phyloP scores from a whole-genome alignment of 345 rosid genomes.

The Ceriops zippeliana region DNA sequence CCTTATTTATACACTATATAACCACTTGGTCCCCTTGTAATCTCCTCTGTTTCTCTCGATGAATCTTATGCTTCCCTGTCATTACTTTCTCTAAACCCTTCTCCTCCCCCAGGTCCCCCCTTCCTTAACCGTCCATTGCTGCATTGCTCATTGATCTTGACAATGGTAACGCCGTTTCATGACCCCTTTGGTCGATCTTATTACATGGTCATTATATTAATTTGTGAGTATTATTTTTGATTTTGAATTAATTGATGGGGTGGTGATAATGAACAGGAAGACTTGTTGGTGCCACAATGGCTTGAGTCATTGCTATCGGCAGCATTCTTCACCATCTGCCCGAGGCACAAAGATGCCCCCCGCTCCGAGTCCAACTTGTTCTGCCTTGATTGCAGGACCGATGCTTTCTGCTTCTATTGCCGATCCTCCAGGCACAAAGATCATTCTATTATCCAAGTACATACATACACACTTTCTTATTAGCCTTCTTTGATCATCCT shows the following conservation, averaged over 20 bases:
- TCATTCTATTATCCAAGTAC: constrained; percentile 35
- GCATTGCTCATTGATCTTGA: constrained; percentile 14
- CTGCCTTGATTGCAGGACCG: constrained; percentile 33
- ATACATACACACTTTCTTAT: not conserved
- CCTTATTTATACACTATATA: constrained; percentile 3
- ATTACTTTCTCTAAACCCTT: constrained; percentile 2
- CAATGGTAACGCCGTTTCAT: constrained; percentile 22
- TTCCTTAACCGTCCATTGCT: constrained; percentile 9
- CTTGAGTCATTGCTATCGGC: constrained; percentile 31
- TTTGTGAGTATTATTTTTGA: too few species aligned
- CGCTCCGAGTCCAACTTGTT: constrained; percentile 37
- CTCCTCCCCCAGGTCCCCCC: not conserved
- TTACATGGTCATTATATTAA: too few species aligned
- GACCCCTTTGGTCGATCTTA: too few species aligned
- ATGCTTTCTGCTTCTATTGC: constrained; percentile 41
- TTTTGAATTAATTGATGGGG: too few species aligned
- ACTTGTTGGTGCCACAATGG: constrained; percentile 38
- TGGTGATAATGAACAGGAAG: constrained; percentile 11
- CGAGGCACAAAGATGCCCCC: constrained; percentile 24
- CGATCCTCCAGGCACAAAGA: constrained; percentile 37
- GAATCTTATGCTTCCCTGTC: constrained; percentile 21
- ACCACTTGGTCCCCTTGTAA: constrained; percentile 14
- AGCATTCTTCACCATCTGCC: constrained; percentile 31
- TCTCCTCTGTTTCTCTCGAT: constrained; percentile 17
- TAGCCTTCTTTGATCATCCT: not conserved